Conservation (phyloP, 2,329 filamentous ascomycete genomes). For the Ceratocystis eucalypticola region DNA sequence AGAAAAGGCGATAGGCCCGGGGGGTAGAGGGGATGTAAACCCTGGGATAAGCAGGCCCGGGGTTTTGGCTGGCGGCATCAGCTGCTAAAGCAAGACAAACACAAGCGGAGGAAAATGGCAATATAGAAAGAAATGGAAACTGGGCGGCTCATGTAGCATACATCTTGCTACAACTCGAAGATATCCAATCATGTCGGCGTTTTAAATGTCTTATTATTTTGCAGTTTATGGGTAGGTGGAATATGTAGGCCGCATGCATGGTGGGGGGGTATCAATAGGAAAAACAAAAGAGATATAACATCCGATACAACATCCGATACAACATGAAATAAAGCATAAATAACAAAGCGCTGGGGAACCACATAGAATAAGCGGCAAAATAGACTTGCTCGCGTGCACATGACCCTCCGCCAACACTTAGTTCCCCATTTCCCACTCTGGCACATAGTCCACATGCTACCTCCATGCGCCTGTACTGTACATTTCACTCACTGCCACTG, state of each 20-base stretch:
- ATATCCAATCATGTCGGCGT: background rate
- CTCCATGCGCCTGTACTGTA: constrained; percentile 31
- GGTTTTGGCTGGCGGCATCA: background rate
- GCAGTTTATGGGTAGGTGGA: background rate
- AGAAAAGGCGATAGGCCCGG: constrained; percentile 24
- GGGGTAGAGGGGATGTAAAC: constrained; percentile 19
- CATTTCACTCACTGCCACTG: constrained; percentile 9
- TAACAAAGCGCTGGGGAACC: background rate
- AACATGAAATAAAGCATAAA: background rate
- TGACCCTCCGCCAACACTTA: background rate
- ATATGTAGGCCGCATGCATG: background rate
- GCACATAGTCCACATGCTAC: constrained; percentile 26
- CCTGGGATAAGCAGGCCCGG: constrained; percentile 8
- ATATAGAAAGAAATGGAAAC: background rate
- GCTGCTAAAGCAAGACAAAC: background rate
- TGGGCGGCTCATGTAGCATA: background rate
- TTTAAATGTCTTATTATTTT: background rate
- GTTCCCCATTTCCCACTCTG: constrained; percentile 32
- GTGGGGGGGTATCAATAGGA: background rate
- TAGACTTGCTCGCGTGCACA: too few relatives aligned
- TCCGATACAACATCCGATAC: background rate
- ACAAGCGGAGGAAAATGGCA: background rate
- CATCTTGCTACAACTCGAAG: background rate
- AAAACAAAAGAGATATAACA: background rate
- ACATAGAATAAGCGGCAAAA: background rate